phyloP scores from a whole-genome alignment of 1,284 basidiomycete species.

The Cutaneotrichosporon cyanovorans region DNA sequence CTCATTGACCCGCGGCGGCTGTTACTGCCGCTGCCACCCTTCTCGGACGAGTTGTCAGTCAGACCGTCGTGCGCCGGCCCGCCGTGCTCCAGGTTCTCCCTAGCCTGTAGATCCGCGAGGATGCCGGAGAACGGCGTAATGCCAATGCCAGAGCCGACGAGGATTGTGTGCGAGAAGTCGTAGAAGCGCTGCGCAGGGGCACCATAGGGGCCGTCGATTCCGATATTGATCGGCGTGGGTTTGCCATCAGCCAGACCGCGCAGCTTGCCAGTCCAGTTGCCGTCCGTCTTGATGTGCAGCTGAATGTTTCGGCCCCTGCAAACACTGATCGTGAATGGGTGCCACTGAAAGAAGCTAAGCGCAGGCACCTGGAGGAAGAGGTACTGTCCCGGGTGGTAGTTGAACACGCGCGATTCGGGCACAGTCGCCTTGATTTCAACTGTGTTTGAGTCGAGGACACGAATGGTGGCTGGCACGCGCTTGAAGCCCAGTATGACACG shows the following conservation, averaged over 20 bases:
- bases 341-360: slow-evolving; percentile 23
- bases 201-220: slow-evolving; percentile 28
- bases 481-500: slow-evolving; percentile 19
- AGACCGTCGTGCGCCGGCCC: slow-evolving; percentile 7
- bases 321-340: slow-evolving; percentile 27
- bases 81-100: slow-evolving; percentile 19
- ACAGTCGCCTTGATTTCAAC: slow-evolving; percentile 21
- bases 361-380: slow-evolving; percentile 25
- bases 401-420: slow-evolving; percentile 16
- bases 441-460: slow-evolving; percentile 23
- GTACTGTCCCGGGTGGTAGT: slow-evolving; percentile 25
- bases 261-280: slow-evolving; percentile 24
- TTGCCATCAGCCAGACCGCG: slow-evolving; percentile 14
- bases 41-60: neutral
- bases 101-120: slow-evolving; percentile 23
- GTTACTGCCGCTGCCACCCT: neutral
- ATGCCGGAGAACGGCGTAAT: slow-evolving; percentile 32
- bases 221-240: slow-evolving; percentile 15
- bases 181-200: slow-evolving; percentile 32
- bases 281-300: slow-evolving; percentile 30
- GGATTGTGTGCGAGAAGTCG: slow-evolving; percentile 28
- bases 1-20: neutral
- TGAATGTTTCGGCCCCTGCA: slow-evolving; percentile 19
- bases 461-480: slow-evolving; percentile 18
- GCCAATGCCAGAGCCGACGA: slow-evolving; percentile 27